Conservation (phyloP, 441 rosid species). For the Biscutella auriculata region DNA sequence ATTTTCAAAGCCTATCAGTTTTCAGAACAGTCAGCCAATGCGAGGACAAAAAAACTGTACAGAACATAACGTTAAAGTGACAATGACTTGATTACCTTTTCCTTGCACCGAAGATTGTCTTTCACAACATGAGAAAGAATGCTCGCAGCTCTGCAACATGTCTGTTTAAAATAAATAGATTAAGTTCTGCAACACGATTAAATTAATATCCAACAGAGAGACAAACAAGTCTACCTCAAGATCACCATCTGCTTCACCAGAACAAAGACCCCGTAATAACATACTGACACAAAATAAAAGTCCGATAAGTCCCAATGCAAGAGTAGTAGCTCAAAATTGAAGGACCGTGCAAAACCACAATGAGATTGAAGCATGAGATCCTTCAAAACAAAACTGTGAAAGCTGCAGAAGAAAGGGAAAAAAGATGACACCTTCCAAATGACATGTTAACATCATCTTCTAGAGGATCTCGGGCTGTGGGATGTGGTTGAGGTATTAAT, state of each 20-base stretch:
- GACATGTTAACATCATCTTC: constrained; percentile 94
- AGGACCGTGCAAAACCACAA: neutral
- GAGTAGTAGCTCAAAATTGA: neutral
- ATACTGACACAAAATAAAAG: constrained; percentile 44
- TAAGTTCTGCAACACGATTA: neutral
- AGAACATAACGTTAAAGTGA: neutral
- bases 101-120: constrained; percentile 77
- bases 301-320: neutral
- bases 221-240: constrained; percentile 58
- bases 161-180: constrained; percentile 40
- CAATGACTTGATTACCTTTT: constrained; percentile 43
- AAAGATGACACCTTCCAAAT: constrained; percentile 75
- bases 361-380: neutral
- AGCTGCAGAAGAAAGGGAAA: neutral
- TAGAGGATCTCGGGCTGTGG: constrained; percentile 43
- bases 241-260: constrained; percentile 81
- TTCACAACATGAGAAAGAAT: constrained; percentile 73
- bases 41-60: neutral
- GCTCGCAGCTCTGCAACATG: constrained; percentile 93
- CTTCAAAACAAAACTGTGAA: neutral
- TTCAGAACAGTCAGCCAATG: constrained; percentile 3
- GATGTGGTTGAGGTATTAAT: constrained; percentile 78
- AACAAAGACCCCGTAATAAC: constrained; percentile 77
- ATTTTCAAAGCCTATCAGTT: constrained; percentile 49
- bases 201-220: neutral